Evolutionary conservation across 2,329 filamentous ascomycete species (phyloP).

Genomic region (Xylariales sp.): DNA sequence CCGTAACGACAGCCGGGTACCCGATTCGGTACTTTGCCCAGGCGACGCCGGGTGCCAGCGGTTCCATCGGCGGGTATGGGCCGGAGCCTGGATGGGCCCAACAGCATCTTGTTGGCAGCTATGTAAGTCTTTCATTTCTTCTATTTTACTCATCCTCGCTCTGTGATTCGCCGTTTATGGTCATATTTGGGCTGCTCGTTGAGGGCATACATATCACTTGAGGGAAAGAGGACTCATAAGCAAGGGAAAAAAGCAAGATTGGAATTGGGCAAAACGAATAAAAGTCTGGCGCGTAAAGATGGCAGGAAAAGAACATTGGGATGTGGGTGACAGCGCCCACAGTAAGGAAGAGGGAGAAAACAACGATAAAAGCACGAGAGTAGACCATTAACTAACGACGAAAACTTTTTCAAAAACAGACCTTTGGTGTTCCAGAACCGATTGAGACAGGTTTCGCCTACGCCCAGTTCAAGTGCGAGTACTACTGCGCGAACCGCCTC

Average conservation of each 20-base stretch:
- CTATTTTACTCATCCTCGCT: neutral
- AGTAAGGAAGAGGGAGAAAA: neutral
- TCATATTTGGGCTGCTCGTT: neutral
- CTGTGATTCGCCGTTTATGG: neutral
- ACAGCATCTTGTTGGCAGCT: constrained; percentile 44
- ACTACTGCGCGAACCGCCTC: constrained; percentile 45
- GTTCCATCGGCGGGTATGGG: constrained; percentile 41
- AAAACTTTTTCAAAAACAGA: constrained; percentile 35
- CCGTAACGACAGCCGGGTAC: constrained; percentile 48
- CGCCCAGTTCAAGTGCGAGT: constrained; percentile 52
- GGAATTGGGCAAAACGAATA: neutral
- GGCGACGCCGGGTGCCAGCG: constrained; percentile 39
- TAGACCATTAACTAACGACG: neutral
- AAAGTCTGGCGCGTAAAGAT: neutral
- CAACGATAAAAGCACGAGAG: neutral
- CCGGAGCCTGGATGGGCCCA: constrained; percentile 46
- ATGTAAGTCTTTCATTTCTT: constrained; percentile 40
- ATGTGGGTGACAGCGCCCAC: neutral
- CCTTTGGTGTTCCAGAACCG: constrained; percentile 46
- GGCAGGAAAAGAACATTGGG: neutral
- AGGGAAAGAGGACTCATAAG: too few relatives aligned
- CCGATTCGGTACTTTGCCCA: constrained; percentile 46
- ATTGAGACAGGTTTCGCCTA: constrained; percentile 49
- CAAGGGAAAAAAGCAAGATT: too few relatives aligned
- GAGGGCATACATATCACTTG: neutral